phyloP scores from a whole-genome alignment of 305 asterid genomes.

The Fraxinus angustifolia region DNA sequence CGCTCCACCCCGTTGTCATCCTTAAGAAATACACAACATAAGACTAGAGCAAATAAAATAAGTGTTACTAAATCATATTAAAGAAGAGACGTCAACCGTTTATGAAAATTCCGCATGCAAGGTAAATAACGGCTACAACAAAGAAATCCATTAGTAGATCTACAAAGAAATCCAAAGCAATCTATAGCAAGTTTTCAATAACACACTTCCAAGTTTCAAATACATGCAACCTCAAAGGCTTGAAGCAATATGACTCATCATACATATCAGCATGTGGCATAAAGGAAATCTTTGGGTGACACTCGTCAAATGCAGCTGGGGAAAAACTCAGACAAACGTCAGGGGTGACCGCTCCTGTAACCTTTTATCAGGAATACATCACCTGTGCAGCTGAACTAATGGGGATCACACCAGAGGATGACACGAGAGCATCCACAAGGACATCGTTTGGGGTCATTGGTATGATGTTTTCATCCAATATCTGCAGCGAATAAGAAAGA shows the following conservation, averaged over 20 bases:
- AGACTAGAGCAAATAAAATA: neutral
- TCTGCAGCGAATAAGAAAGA: slow-evolving; percentile 72
- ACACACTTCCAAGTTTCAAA: neutral
- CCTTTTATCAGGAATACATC: slow-evolving; percentile 17
- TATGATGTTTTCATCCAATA: slow-evolving; percentile 69
- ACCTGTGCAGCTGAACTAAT: slow-evolving; percentile 49
- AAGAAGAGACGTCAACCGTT: neutral
- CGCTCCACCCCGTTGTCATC: neutral
- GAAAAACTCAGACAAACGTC: neutral
- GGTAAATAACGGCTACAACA: neutral
- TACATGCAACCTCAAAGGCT: neutral
- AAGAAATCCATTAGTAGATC: neutral
- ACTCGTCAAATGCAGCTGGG: neutral
- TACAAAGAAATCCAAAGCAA: neutral
- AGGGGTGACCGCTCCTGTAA: neutral
- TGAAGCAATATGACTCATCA: neutral
- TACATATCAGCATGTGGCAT: neutral
- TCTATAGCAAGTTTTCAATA: neutral
- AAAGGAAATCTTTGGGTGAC: neutral
- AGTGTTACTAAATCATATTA: neutral
- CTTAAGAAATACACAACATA: neutral
- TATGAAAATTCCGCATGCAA: neutral
- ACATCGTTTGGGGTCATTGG: slow-evolving; percentile 76
- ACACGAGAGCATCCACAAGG: slow-evolving; percentile 66
- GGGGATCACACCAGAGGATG: slow-evolving; percentile 71